These are phyloP conservation scores for Adansonia gregorii DNA, from an alignment of 441 rosid species.

Conservation along the genomic window DNA sequence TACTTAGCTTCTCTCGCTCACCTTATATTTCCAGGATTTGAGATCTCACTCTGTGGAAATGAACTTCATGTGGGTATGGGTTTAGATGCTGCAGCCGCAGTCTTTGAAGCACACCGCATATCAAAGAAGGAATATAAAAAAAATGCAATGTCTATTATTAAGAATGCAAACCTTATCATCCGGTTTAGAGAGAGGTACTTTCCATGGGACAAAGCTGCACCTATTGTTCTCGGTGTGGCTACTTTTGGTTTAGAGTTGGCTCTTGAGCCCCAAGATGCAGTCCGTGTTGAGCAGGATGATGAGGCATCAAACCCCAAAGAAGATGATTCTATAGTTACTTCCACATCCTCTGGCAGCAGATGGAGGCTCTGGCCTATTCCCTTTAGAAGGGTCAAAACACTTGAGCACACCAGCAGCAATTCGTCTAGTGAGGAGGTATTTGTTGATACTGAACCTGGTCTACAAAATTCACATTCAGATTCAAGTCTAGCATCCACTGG, in stretches of 20 bases:
- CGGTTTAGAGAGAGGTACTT: background rate
- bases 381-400: conserved; percentile 76
- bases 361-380: conserved; percentile 92
- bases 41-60: conserved; percentile 20
- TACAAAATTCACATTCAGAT: conserved; percentile 46
- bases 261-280: conserved; percentile 57
- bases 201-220: conserved; percentile 17
- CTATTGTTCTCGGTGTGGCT: conserved; percentile 14
- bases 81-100: background rate
- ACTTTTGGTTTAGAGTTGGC: conserved; percentile 56
- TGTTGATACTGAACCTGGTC: conserved; percentile 71
- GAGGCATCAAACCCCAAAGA: conserved; percentile 43
- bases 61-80: conserved; percentile 16
- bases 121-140: background rate
- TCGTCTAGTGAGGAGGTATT: conserved; percentile 76
- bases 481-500: conserved; percentile 34
- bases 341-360: conserved; percentile 59
- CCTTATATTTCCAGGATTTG: conserved; percentile 53
- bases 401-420: conserved; percentile 63
- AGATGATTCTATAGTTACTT: conserved; percentile 43
- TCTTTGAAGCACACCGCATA: conserved; percentile 4
- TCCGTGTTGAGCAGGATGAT: conserved; percentile 62
- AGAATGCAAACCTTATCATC: conserved; percentile 12
- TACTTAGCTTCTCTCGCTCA: conserved; percentile 28
- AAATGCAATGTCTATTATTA: conserved; percentile 10